Evolutionary conservation across 2,329 filamentous ascomycete genomes (phyloP), one percentile per base, ranked within the genome.

Genomic region (Arthrobotrys iridis): DNA sequence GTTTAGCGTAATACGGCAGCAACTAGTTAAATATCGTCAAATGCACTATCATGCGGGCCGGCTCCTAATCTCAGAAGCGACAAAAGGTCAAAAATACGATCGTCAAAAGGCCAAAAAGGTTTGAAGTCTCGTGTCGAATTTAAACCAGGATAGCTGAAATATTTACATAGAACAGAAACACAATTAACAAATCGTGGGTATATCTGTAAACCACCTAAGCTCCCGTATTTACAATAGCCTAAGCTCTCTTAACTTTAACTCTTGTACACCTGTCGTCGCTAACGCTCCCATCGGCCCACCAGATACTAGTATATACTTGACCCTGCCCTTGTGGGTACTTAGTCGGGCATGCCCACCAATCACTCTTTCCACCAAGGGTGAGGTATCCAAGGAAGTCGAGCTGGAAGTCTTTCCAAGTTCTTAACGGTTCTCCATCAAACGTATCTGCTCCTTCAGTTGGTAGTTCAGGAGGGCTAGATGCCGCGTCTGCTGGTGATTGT

Each of bases 271-370:
- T 62, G 4, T 67, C 62, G 18, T 74, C 70, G 20, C 55, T 67
- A 20, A 74, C 70, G 18, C 28, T 35, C 11, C 70, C 70, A 5
- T 74, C 55, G 2, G 70, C 62, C 70, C 70, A 74, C 70, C 70
- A 74, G 22, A 74, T 22, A 18, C 62, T 74, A n/a, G 57, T 62
- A n/a, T 74, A 67, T 2, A 40, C 13, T 2, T 62, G 33, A 7
- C 58, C 37, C 8, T 37, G 18, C 2, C 33, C 70, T 0, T 57
- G 37, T 6, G 70, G 70, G 15, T 74, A 74, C 8, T 57, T 43
- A 3, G 70, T 74, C 20, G 70, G 70, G 55, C 70, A 74, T 1
- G 46, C 48, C 41, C 57, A 74, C 70, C 70, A 74, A 35, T 46
- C 67, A 46, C 70, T 74, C 46, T 55, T 33, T 3, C 70, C 70